Base-by-base conservation (phyloP, 2,329 filamentous ascomycete species). In the Aspergillus niger region DNA sequence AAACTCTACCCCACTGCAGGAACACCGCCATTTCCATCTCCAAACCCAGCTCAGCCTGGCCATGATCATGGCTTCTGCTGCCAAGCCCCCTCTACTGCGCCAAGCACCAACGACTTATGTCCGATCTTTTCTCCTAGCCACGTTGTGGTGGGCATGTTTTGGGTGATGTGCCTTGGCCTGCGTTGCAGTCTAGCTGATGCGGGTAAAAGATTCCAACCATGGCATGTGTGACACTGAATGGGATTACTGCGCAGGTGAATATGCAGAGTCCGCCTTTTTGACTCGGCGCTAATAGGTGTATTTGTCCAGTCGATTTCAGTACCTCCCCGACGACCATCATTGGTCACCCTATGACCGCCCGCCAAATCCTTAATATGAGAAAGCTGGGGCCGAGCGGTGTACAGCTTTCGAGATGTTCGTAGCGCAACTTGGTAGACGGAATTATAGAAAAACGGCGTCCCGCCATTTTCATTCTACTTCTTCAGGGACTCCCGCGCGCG, bases 11-110 rank as follows among this genome's bases (percentile, higher is more conserved):
- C 32, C 26, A 65, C 61, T 64, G 66, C 66, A 67, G 66, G 66
- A 67, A 68, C 63, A 66, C 63, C 63, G 63, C 66, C 62, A 65
- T 56, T 63, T 59, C 59, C 60, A 50, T 39, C 32, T 17, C 58
- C 51, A 47, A 44, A 20, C 51, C 54, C 59, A 59, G 56, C 48
- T 57, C 54, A 51, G 57, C 24, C 57, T 38, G 50, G 50, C 47
- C 57, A 58, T 38, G 36, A 41, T 57, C 24, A 60, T 63, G 60
- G 62, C 60, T 38, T 24, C 59, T 52, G 57, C 58, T 54, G 66
- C 66, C 65, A 65, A 68, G 66, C 32, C 51, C 32, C 41, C 51
- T 55, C 43, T 55, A 50, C 62, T 65, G 59, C 57, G 66, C 66
- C 66, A 68, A 68, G 66, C 43, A 52, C 55, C 61, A 58, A 57